phyloP scores from a whole-genome alignment of 1,284 basidiomycete species.

The Apiotrichum sp. region DNA sequence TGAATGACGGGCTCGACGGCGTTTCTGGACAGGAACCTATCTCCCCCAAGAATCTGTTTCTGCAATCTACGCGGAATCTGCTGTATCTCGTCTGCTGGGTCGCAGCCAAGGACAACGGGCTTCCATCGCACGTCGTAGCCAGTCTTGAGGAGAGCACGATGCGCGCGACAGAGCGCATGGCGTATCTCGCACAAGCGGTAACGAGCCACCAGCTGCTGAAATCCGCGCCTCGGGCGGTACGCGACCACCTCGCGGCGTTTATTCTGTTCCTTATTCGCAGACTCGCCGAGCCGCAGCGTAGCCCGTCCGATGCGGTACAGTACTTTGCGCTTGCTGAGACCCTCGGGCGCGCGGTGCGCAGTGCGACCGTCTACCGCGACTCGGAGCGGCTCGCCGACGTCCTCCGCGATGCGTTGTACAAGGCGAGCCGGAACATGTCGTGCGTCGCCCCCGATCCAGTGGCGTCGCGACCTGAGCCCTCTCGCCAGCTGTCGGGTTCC shows the following conservation, averaged over 20 bases:
- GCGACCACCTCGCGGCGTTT: constrained; percentile 1
- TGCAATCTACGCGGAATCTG: constrained; percentile 1
- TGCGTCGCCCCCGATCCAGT: no score
- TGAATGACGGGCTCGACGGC: not conserved
- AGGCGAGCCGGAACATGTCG: not conserved
- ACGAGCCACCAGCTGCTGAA: not conserved
- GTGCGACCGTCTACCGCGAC: not conserved
- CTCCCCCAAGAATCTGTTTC: not conserved
- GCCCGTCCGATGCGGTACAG: not conserved
- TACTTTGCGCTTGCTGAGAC: constrained; percentile 1
- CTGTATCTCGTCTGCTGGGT: constrained; percentile 3
- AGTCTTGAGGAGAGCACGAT: not conserved
- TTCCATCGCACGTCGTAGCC: not conserved
- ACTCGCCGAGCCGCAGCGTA: not conserved
- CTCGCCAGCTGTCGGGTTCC: no score
- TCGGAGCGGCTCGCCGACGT: not conserved
- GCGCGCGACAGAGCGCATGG: not conserved
- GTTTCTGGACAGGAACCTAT: not conserved
- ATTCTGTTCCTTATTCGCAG: not conserved
- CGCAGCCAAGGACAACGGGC: not conserved
- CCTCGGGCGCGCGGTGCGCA: not conserved
- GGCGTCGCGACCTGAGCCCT: no score
- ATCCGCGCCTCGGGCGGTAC: not conserved
- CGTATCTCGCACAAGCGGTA: not conserved
- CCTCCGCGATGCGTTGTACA: not conserved